Conservation (phyloP, 345 rosid genomes). For the Dipteronia sinensis region DNA sequence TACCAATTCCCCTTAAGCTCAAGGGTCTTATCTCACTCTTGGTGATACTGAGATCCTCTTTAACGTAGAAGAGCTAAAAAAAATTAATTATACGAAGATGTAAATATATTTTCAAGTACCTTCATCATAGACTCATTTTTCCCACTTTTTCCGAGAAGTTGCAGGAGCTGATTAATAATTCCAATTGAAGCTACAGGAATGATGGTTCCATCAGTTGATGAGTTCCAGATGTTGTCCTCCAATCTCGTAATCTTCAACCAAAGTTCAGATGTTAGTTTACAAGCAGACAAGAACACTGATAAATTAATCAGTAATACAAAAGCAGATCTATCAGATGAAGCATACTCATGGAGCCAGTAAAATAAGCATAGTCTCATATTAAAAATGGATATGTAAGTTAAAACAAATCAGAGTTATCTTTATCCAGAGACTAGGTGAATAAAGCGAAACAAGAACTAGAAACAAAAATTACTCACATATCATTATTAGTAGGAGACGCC, state of each 20-base stretch:
- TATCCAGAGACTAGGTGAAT: not conserved
- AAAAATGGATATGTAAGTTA: not conserved
- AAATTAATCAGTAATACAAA: constrained; percentile 3
- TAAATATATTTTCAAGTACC: constrained; percentile 39
- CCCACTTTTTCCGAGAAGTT: constrained; percentile 81
- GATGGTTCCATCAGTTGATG: constrained; percentile 73
- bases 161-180: constrained; percentile 72
- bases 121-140: constrained; percentile 80
- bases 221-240: constrained; percentile 59
- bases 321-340: constrained; percentile 9
- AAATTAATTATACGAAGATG: not conserved
- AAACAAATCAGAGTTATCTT: not conserved
- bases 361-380: not conserved
- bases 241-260: constrained; percentile 67
- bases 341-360: not conserved
- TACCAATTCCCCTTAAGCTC: not conserved
- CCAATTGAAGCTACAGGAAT: constrained; percentile 57
- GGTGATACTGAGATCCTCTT: not conserved
- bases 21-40: not conserved
- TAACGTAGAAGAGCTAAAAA: not conserved
- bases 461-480: not conserved
- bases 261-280: constrained; percentile 22
- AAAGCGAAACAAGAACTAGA: not conserved
- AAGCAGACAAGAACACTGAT: not conserved
- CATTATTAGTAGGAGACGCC: not conserved